Base-by-base conservation (phyloP, 2,329 filamentous ascomycete species). In the Penicillium sp. region DNA sequence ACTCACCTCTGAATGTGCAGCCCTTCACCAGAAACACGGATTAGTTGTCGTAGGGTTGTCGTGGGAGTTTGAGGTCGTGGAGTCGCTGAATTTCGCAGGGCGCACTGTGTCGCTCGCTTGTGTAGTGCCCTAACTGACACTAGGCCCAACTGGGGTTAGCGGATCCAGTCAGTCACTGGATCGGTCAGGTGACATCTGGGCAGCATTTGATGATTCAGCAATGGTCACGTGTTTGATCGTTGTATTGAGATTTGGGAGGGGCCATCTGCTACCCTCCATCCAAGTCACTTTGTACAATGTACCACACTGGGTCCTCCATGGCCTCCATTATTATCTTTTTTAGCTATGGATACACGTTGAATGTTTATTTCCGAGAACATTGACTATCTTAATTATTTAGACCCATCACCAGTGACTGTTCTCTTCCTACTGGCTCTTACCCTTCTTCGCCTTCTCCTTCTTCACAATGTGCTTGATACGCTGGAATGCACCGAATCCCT, bases 401-500 rank as follows among this genome's bases (percentile, higher is more conserved):
- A n/a, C 40, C 23, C 43, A 39, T 36, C 13, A 27, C n/a, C n/a
- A 34, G 35, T 42, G 23, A 19, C 10, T 50, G 23, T 16, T 34
- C 8, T 13, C 29, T 42, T 6, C 38, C 56, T 59, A 67, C 55
- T 62, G 59, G 44, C 53, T 63, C 61, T 68, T 64, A 53, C 45
- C 49, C 16, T 57, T 68, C 65, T 71, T 73, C 56, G 60, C 66
- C 57, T 65, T 63, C 66, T 75, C 74, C 64, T 68, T 63, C 62
- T 64, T 64, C n/a, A 80, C 76, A 52, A 78, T 58, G 14, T 64
- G 59, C 59, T 77, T 73, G 56, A 81, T 78, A 49, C 81, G 76
- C 65, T 68, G 62, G 58, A 78, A 79, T 4, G 76, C 68, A 23
- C 78, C 78, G 41, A 76, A 63, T 0, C 84, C 84, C 61, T 85